These are phyloP conservation scores for Aspergillus fumigatus DNA, from an alignment of 2,329 filamentous ascomycete species.

Conservation along the genomic window DNA sequence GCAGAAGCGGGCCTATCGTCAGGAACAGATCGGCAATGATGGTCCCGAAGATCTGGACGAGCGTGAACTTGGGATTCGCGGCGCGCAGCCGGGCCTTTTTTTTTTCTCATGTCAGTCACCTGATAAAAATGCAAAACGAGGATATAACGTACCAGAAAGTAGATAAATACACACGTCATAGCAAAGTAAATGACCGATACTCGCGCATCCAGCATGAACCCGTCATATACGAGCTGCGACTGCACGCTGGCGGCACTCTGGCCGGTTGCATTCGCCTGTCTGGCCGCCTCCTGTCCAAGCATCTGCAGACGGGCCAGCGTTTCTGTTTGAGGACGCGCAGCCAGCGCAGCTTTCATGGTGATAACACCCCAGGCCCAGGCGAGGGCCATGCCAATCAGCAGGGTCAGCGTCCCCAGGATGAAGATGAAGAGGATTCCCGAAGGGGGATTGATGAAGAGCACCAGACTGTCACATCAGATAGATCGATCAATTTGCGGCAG, in stretches of 20 bases:
- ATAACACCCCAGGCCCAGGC: conserved; percentile 49
- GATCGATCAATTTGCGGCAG: not conserved
- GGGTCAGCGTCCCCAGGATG: conserved; percentile 38
- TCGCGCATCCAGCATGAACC: conserved; percentile 45
- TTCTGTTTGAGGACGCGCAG: conserved; percentile 37
- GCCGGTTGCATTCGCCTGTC: conserved; percentile 33
- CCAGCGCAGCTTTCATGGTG: conserved; percentile 45
- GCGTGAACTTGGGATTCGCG: conserved; percentile 43
- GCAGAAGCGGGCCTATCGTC: conserved; percentile 40
- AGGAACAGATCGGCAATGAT: conserved; percentile 46
- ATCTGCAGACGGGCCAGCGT: conserved; percentile 30
- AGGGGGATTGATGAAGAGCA: conserved; percentile 45
- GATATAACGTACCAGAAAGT: conserved; percentile 26
- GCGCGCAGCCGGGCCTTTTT: conserved; percentile 41
- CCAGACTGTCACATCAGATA: conserved; percentile 12
- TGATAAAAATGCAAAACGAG: no score
- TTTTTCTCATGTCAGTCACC: no score
- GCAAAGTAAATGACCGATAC: conserved; percentile 35
- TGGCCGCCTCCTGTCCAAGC: conserved; percentile 28
- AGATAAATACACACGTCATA: conserved; percentile 43
- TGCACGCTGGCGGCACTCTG: conserved; percentile 25
- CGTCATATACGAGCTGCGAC: conserved; percentile 37
- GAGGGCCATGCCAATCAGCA: conserved; percentile 44
- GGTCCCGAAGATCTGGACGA: conserved; percentile 45
- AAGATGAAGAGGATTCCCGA: conserved; percentile 44